Conservation (phyloP, 495 filamentous ascomycete species). For the Neurospora sp. region DNA sequence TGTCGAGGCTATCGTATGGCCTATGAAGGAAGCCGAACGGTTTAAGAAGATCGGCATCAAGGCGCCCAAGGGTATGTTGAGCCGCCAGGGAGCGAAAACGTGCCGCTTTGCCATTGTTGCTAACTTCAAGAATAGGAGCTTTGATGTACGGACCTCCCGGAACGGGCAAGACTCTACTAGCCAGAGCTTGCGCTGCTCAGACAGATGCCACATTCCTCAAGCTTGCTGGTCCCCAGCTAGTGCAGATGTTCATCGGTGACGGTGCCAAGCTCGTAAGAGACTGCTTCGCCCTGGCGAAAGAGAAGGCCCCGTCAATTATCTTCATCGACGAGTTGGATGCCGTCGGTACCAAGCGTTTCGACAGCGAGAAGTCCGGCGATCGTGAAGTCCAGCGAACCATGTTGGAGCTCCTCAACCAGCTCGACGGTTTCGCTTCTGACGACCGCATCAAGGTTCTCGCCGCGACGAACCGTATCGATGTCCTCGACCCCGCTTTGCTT, state of each 20-base stretch:
- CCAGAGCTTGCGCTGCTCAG: slow-evolving; percentile 93
- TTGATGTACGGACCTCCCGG: slow-evolving; percentile 98
- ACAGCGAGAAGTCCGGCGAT: slow-evolving; percentile 96
- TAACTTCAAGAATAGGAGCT: slow-evolving; percentile 49
- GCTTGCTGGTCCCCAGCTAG: slow-evolving; percentile 94
- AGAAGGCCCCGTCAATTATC: slow-evolving; percentile 97
- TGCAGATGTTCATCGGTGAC: slow-evolving; percentile 99
- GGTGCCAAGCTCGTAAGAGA: slow-evolving; percentile 96
- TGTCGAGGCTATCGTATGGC: slow-evolving; percentile 98
- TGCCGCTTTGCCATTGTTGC: not conserved
- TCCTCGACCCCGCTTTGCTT: slow-evolving; percentile 88
- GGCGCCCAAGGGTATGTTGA: slow-evolving; percentile 81
- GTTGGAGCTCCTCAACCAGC: slow-evolving; percentile 97
- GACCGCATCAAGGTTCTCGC: slow-evolving; percentile 98
- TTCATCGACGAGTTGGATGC: slow-evolving; percentile 99
- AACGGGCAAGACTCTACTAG: slow-evolving; percentile 94
- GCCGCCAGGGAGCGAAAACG: not conserved
- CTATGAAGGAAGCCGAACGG: slow-evolving; percentile 97
- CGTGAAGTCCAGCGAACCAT: slow-evolving; percentile 98
- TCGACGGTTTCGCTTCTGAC: slow-evolving; percentile 97
- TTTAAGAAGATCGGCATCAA: slow-evolving; percentile 99
- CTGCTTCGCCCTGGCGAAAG: slow-evolving; percentile 94
- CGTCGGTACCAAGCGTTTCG: slow-evolving; percentile 96
- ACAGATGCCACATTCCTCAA: slow-evolving; percentile 99
- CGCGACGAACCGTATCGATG: slow-evolving; percentile 95